Evolutionary conservation across 495 filamentous ascomycete genomes (phyloP).

Genomic region (Aspergillus saccharolyticus): DNA sequence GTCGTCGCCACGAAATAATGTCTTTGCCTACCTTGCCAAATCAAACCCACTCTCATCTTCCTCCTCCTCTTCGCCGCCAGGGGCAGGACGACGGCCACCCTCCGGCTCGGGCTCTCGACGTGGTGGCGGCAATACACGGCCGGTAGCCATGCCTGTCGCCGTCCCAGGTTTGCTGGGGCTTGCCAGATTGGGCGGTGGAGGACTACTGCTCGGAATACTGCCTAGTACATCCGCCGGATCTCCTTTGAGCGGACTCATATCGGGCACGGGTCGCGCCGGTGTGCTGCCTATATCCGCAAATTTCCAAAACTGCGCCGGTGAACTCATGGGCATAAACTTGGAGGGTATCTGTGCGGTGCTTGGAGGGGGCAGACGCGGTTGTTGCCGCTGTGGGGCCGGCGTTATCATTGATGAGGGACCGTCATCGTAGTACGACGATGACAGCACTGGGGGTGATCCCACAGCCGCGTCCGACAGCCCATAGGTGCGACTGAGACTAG

Average conservation of each 20-base stretch:
- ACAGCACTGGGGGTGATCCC: slow-evolving; percentile 65
- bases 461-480: slow-evolving; percentile 54
- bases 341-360: slow-evolving; percentile 86
- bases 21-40: slow-evolving; percentile 59
- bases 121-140: slow-evolving; percentile 26
- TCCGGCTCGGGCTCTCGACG: slow-evolving; percentile 28
- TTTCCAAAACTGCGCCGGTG: slow-evolving; percentile 97
- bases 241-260: slow-evolving; percentile 57
- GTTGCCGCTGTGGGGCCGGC: slow-evolving; percentile 76
- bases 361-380: slow-evolving; percentile 79
- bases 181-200: slow-evolving; percentile 47
- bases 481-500: slow-evolving; percentile 46
- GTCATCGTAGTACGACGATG: slow-evolving; percentile 58
- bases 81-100: background rate
- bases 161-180: slow-evolving; percentile 45
- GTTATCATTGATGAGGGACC: slow-evolving; percentile 65
- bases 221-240: slow-evolving; percentile 41
- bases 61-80: slow-evolving; percentile 38
- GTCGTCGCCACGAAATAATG: slow-evolving; percentile 6
- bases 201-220: slow-evolving; percentile 63
- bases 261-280: slow-evolving; percentile 58
- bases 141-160: slow-evolving; percentile 31
- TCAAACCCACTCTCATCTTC: slow-evolving; percentile 60
- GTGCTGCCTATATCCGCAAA: slow-evolving; percentile 69
- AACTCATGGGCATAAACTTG: slow-evolving; percentile 91